Evolutionary conservation across 495 filamentous ascomycete genomes (phyloP).

Genomic region (Trypethelium eluteriae): DNA sequence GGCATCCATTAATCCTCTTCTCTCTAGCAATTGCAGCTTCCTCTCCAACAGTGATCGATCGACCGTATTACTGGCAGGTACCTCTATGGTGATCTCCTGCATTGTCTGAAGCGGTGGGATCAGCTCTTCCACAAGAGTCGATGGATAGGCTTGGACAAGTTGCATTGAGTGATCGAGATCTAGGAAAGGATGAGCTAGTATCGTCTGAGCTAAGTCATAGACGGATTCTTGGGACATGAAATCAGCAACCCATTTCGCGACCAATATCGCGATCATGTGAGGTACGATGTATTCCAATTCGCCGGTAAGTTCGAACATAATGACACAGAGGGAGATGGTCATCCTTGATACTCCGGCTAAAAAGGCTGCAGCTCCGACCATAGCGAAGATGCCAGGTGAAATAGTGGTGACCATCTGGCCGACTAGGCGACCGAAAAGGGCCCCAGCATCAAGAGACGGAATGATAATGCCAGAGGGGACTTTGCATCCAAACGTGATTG

Average conservation of each 20-base stretch:
- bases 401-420: conserved; percentile 44
- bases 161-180: conserved; percentile 43
- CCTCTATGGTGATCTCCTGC: conserved; percentile 47
- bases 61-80: conserved; percentile 42
- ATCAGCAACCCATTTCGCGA: conserved; percentile 54
- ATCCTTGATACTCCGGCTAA: conserved; percentile 52
- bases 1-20: conserved; percentile 48
- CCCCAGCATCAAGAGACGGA: conserved; percentile 50
- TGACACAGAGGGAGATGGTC: conserved; percentile 51
- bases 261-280: conserved; percentile 52
- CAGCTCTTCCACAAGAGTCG: conserved; percentile 39
- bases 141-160: conserved; percentile 34
- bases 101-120: conserved; percentile 48
- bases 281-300: conserved; percentile 45
- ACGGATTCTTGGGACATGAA: conserved; percentile 45
- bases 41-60: conserved; percentile 35
- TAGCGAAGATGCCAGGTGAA: conserved; percentile 52
- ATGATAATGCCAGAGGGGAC: conserved; percentile 55
- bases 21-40: conserved; percentile 43
- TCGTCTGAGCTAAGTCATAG: conserved; percentile 49
- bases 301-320: conserved; percentile 50
- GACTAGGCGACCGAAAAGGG: conserved; percentile 49
- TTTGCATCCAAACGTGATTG: conserved; percentile 50
- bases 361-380: conserved; percentile 54
- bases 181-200: conserved; percentile 52